Percentiles rank a stretch among this genome's conserved stretches.
Evolutionary conservation across 2,329 filamentous ascomycete genomes (phyloP).

Genomic region (Metarhizium sp.): DNA sequence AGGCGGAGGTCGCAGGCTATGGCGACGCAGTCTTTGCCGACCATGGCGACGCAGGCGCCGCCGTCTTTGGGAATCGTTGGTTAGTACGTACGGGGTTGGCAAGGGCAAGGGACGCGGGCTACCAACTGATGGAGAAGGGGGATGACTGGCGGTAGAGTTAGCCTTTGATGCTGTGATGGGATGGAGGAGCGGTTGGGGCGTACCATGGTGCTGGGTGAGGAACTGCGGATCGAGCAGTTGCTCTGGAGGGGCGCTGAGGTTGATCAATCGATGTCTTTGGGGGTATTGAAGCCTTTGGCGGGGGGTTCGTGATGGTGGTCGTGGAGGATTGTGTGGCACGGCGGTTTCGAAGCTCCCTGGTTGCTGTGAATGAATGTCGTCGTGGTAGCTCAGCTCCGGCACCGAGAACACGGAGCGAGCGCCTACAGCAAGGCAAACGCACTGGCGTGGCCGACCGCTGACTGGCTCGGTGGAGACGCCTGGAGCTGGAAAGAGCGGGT

Average conservation of each 20-base stretch:
- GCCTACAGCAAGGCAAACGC: slow-evolving; percentile 14
- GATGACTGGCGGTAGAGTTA: slow-evolving; percentile 53
- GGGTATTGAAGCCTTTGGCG: neutral
- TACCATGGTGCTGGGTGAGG: slow-evolving; percentile 4
- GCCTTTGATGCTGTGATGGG: slow-evolving; percentile 3
- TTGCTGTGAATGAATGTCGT: slow-evolving; percentile 1
- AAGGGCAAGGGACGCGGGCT: neutral
- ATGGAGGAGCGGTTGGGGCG: neutral
- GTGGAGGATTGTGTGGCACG: slow-evolving; percentile 1
- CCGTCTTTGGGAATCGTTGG: slow-evolving; percentile 43
- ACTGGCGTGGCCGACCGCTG: slow-evolving; percentile 13
- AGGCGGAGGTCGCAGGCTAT: slow-evolving; percentile 98
- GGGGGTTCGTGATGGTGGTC: neutral
- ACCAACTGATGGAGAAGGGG: slow-evolving; percentile 90
- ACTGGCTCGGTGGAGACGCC: neutral
- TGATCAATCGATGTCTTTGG: neutral
- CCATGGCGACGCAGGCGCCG: slow-evolving; percentile 96
- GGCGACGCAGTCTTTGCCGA: slow-evolving; percentile 98
- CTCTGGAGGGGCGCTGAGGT: neutral
- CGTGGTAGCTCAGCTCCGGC: neutral
- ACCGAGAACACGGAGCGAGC: neutral
- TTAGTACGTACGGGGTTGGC: neutral
- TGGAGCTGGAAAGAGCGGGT: neutral
- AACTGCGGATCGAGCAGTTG: neutral
- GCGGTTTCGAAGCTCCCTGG: slow-evolving; percentile 1